These are phyloP conservation scores for Annulohypoxylon moriforme DNA, from an alignment of 495 filamentous ascomycete species.

Conservation along the genomic window DNA sequence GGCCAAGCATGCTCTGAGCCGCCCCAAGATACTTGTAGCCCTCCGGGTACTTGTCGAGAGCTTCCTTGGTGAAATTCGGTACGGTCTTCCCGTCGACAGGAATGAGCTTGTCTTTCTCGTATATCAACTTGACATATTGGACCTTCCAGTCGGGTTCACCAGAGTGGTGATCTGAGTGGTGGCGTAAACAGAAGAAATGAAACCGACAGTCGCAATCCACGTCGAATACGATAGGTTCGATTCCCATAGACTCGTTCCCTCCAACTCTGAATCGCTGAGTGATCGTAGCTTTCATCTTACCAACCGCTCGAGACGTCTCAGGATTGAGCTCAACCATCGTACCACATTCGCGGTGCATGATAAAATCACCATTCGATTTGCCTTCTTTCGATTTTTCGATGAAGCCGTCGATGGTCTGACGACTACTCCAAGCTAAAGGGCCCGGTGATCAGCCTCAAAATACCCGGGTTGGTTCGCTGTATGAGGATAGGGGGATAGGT, in stretches of 20 bases:
- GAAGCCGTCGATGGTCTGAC: slow-evolving; percentile 65
- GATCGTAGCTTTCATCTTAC: slow-evolving; percentile 78
- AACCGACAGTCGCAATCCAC: slow-evolving; percentile 73
- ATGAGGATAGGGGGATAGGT: not conserved
- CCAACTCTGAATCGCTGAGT: slow-evolving; percentile 69
- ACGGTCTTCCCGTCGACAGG: slow-evolving; percentile 64
- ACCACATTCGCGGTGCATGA: slow-evolving; percentile 74
- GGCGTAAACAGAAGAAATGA: slow-evolving; percentile 69
- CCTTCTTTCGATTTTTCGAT: slow-evolving; percentile 69
- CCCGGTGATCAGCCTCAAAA: slow-evolving; percentile 1
- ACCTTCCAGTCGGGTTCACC: slow-evolving; percentile 68
- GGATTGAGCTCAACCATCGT: slow-evolving; percentile 66
- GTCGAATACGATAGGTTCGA: slow-evolving; percentile 60
- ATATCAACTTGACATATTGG: slow-evolving; percentile 71
- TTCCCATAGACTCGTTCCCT: slow-evolving; percentile 44
- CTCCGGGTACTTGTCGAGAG: slow-evolving; percentile 62
- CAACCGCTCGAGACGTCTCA: slow-evolving; percentile 64
- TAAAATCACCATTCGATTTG: slow-evolving; percentile 71
- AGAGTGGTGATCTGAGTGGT: too few species aligned
- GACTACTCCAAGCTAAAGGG: slow-evolving; percentile 65
- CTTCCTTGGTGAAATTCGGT: slow-evolving; percentile 60
- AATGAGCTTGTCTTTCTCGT: slow-evolving; percentile 76
- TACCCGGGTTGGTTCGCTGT: not conserved
- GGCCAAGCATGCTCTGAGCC: slow-evolving; percentile 58
- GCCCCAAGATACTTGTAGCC: slow-evolving; percentile 69